Evolutionary conservation across 2,329 filamentous ascomycete species (phyloP).

Genomic region (Penicillium psychrosexuale): DNA sequence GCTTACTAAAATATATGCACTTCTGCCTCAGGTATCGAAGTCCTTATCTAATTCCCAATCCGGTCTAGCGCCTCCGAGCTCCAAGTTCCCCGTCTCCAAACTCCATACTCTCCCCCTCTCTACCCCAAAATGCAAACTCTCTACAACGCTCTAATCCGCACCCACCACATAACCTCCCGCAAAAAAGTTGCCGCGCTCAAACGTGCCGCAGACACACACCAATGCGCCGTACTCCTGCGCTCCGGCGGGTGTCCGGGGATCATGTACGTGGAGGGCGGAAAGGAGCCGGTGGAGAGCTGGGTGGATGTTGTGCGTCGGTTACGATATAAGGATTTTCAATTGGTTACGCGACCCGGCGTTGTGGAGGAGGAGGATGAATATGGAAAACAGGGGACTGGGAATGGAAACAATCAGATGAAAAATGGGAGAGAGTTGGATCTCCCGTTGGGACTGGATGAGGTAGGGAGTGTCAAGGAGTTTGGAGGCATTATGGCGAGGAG

Average conservation of each 20-base stretch:
- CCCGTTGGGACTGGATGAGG: constrained; percentile 52
- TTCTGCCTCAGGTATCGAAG: not conserved
- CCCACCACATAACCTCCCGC: constrained; percentile 76
- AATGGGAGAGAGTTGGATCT: not conserved
- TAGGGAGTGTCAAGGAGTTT: constrained; percentile 63
- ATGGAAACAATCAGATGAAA: not conserved
- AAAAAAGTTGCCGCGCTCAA: constrained; percentile 68
- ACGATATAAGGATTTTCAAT: constrained; percentile 70
- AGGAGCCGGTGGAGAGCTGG: constrained; percentile 59
- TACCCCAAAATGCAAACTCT: constrained; percentile 18
- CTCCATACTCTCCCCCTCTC: not conserved
- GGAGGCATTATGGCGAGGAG: constrained; percentile 58
- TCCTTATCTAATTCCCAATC: not conserved
- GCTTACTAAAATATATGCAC: not conserved
- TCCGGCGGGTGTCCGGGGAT: constrained; percentile 69
- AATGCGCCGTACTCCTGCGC: constrained; percentile 63
- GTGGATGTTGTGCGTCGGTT: constrained; percentile 62
- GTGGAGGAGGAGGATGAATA: constrained; percentile 22
- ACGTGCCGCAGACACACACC: constrained; percentile 58
- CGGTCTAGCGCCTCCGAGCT: not conserved
- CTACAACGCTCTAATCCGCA: constrained; percentile 66
- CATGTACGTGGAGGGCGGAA: constrained; percentile 69
- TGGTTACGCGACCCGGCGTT: constrained; percentile 53
- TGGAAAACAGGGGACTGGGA: constrained; percentile 1
- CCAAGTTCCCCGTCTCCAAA: not conserved